A percentile compares a stretch with the other conserved stretches of the same genome.
Evolutionary conservation across 2,329 filamentous ascomycete species (phyloP).

Genomic region (Neophaeococcomyces mojaviensis): DNA sequence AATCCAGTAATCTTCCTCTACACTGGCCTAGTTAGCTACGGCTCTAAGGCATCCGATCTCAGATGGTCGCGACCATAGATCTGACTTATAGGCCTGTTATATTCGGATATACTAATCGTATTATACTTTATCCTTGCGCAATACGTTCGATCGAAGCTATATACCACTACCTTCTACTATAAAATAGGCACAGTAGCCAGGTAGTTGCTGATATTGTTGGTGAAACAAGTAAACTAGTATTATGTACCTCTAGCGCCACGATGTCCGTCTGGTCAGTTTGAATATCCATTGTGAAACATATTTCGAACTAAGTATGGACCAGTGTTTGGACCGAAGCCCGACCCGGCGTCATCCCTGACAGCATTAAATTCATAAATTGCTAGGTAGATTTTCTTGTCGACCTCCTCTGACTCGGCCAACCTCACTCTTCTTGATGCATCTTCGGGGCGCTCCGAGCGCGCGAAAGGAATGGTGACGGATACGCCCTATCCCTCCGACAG

Average conservation of each 20-base stretch:
- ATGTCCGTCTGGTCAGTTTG: background rate
- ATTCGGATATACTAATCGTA: no score
- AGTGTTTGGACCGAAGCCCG: background rate
- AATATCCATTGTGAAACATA: background rate
- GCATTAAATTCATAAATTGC: slow-evolving; percentile 2
- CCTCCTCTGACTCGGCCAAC: background rate
- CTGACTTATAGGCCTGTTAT: no score
- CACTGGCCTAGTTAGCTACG: no score
- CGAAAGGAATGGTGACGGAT: background rate
- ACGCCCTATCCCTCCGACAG: background rate
- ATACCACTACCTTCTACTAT: no score
- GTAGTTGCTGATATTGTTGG: background rate
- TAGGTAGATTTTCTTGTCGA: slow-evolving; percentile 3
- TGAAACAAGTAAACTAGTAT: no score
- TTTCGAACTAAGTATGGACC: slow-evolving; percentile 1
- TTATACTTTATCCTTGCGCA: no score
- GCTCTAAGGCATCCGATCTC: no score
- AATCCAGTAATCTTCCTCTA: no score
- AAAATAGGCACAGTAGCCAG: no score
- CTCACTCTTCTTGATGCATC: background rate
- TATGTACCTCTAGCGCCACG: background rate
- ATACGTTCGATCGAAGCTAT: no score
- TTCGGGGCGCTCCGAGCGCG: background rate
- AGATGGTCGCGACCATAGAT: no score
- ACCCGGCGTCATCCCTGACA: background rate